Evolutionary conservation across 108 stramenopile genomes (phyloP), one percentile per base, ranked within the genome.

Genomic region (Mediolabrus comicus): DNA sequence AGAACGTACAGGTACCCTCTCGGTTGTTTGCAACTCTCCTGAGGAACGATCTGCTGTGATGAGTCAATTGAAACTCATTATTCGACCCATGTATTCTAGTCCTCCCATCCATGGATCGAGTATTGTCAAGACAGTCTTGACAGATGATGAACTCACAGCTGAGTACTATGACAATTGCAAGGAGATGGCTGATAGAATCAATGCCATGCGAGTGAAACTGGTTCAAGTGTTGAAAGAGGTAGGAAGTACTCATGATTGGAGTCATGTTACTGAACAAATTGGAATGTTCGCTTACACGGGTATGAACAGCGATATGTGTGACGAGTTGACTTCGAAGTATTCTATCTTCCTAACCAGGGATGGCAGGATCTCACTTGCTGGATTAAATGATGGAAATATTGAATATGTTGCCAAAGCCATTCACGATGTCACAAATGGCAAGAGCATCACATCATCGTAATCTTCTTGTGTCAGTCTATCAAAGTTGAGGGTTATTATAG

Each of bases 261-360:
- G 81, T 51, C 99, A 99, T 83, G 87, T 99, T 25, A 94, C 95
- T 2, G 70, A 88, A 51, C 98, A 99, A 83, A 98, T 98, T 77
- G 99, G 99, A 39, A 99, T 99, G 99, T 99, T 99, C 88, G 97
- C 97, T 71, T 99, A 76, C 78, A 96, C 94, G 13, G 98, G 99
- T 51, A 92, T 99, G 86, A 88, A 80, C 7, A 22, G 79, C 30
- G 98, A 96, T 29, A 95, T 97, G 96, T 96, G 96, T 59, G 87
- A 95, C 34, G 65, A 82, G 58, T 58, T 99, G 52, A 91, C 92
- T 10, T 64, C 70, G 19, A 88, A 98, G 31, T 91, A 93, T 63
- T 83, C 91, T 56, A 94, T 99, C 39, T 99, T 93, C 70, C 71
- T 97, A 54, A 99, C 99, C 4, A 75, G 80, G 14, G 96, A 99